Conservation (phyloP, 1,284 basidiomycete species). For the Sporisorium graminicola region DNA sequence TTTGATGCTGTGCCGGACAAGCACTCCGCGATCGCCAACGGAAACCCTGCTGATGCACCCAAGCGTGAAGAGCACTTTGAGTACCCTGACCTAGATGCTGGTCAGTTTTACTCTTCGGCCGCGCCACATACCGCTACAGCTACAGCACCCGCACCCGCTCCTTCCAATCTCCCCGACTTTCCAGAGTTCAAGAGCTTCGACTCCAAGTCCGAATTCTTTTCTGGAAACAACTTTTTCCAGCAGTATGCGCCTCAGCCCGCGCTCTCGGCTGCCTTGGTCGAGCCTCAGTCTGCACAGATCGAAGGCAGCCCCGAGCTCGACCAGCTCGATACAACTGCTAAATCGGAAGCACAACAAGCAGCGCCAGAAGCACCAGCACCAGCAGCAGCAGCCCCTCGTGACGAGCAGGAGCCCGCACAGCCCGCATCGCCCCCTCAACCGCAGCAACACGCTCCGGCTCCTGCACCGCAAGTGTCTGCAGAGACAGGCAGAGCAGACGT, state of each 20-base stretch:
- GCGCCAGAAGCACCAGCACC: neutral
- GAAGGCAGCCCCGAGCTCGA: slow-evolving; percentile 20
- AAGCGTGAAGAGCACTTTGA: slow-evolving; percentile 29
- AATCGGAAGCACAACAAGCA: neutral
- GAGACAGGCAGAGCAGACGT: neutral
- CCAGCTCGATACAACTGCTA: slow-evolving; percentile 2
- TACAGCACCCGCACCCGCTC: slow-evolving; percentile 3
- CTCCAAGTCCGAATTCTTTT: slow-evolving; percentile 24
- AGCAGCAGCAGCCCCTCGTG: neutral
- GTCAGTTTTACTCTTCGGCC: slow-evolving; percentile 44
- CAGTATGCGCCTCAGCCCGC: slow-evolving; percentile 37
- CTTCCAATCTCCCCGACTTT: slow-evolving; percentile 33
- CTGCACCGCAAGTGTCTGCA: neutral
- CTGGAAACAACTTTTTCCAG: slow-evolving; percentile 38
- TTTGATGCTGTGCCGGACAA: slow-evolving; percentile 32
- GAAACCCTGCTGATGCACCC: neutral
- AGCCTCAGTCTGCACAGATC: slow-evolving; percentile 47
- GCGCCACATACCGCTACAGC: slow-evolving; percentile 13
- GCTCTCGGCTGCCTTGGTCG: slow-evolving; percentile 28
- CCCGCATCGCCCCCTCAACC: neutral
- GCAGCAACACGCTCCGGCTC: neutral
- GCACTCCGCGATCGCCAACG: slow-evolving; percentile 4
- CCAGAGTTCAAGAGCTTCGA: slow-evolving; percentile 47
- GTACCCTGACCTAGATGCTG: slow-evolving; percentile 46
- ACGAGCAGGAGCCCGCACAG: slow-evolving; percentile 6